These are phyloP conservation scores for Clitopilus hobsonii DNA, from an alignment of 768 basidiomycete genomes.

Conservation along the genomic window DNA sequence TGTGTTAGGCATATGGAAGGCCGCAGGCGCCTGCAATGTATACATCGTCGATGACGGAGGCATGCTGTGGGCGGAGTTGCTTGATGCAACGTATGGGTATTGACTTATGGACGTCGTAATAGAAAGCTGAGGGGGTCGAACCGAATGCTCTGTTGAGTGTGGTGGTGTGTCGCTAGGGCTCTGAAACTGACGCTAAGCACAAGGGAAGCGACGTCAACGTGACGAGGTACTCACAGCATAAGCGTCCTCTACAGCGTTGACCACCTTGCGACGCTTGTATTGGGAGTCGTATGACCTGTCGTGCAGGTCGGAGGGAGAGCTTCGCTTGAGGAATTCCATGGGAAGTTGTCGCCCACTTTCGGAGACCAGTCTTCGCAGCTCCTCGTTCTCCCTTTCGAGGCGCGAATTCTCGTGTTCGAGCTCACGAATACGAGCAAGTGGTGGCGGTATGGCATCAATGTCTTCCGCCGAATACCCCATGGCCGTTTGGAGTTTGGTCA, in stretches of 20 bases:
- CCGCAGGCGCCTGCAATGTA: constrained; percentile 46
- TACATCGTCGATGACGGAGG: constrained; percentile 42
- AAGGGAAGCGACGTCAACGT: neutral
- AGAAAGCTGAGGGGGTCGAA: constrained; percentile 54
- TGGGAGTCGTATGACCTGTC: constrained; percentile 49
- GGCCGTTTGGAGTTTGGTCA: constrained; percentile 77
- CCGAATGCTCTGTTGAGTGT: constrained; percentile 26
- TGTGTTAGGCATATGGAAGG: constrained; percentile 64
- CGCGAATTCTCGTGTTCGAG: constrained; percentile 77
- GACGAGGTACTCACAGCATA: constrained; percentile 39
- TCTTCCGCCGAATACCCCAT: constrained; percentile 73
- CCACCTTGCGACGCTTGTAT: constrained; percentile 58
- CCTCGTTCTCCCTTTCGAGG: constrained; percentile 69
- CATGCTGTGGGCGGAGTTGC: constrained; percentile 34
- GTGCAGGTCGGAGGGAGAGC: constrained; percentile 41
- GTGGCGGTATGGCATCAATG: constrained; percentile 66
- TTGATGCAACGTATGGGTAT: constrained; percentile 37
- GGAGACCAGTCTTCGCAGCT: constrained; percentile 61
- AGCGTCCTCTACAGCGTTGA: constrained; percentile 41
- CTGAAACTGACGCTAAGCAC: constrained; percentile 19
- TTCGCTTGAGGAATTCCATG: constrained; percentile 43
- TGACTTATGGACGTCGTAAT: constrained; percentile 56
- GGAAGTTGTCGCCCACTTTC: constrained; percentile 35
- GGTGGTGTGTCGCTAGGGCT: constrained; percentile 43
- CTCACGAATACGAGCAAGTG: constrained; percentile 71